phyloP scores from a whole-genome alignment of 2,329 filamentous ascomycete species.

The Penicillium sp. region DNA sequence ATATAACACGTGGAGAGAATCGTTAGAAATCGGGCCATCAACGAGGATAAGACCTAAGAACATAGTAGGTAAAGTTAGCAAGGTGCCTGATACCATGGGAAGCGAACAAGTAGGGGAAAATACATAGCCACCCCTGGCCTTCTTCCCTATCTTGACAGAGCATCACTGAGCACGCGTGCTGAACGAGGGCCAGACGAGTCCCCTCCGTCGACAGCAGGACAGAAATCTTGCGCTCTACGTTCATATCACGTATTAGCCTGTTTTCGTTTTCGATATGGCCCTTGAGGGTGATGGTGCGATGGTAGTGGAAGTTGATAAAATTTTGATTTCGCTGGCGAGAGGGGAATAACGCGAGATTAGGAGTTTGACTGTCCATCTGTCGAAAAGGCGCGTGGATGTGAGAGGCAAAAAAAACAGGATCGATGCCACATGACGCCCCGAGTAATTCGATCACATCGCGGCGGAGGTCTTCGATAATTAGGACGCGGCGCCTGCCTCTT shows the following conservation, averaged over 20 bases:
- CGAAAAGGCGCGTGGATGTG: slow-evolving; percentile 10
- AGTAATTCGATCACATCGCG: slow-evolving; percentile 3
- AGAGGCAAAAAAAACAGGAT: slow-evolving; percentile 8
- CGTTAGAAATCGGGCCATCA: background rate
- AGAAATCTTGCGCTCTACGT: slow-evolving; percentile 9
- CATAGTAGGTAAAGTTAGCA: too few relatives aligned
- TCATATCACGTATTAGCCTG: slow-evolving; percentile 5
- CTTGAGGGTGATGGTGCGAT: slow-evolving; percentile 4
- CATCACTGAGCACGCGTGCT: slow-evolving; percentile 11
- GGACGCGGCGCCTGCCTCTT: background rate
- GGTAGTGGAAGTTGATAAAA: slow-evolving; percentile 14
- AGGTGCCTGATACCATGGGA: background rate
- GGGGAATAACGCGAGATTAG: slow-evolving; percentile 10
- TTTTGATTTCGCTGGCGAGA: slow-evolving; percentile 6
- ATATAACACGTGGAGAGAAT: background rate
- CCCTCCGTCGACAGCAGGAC: slow-evolving; percentile 1
- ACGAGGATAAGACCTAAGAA: slow-evolving; percentile 8
- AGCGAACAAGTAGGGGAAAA: background rate
- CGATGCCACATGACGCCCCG: background rate
- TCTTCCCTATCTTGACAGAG: background rate
- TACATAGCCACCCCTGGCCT: slow-evolving; percentile 5
- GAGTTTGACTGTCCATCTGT: slow-evolving; percentile 3
- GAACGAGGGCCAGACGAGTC: slow-evolving; percentile 4
- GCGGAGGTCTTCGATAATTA: slow-evolving; percentile 9
- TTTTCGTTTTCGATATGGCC: slow-evolving; percentile 4